These are phyloP conservation scores for Diaporthe nobilis DNA, from an alignment of 2,329 filamentous ascomycete genomes.

Conservation along the genomic window DNA sequence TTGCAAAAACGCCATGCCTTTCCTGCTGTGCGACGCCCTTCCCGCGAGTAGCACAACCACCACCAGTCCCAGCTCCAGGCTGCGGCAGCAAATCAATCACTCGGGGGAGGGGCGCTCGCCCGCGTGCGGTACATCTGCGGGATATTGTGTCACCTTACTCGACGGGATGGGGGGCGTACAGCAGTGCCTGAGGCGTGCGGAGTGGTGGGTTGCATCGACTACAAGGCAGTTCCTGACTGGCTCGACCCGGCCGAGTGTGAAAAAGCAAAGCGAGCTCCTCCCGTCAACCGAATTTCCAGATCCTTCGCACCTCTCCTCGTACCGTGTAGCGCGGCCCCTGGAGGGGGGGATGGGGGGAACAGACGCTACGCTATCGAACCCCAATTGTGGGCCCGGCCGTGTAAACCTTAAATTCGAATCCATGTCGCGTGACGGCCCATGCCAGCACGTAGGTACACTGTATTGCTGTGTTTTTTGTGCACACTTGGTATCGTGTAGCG, in stretches of 20 bases:
- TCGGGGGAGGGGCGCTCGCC: not conserved
- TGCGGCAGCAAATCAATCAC: not conserved
- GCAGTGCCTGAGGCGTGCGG: slow-evolving; percentile 7
- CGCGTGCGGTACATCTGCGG: slow-evolving; percentile 9
- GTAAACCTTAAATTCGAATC: slow-evolving; percentile 22
- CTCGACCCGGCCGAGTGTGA: slow-evolving; percentile 26
- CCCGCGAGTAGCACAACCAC: slow-evolving; percentile 14
- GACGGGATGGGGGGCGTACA: not conserved
- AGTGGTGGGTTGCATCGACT: slow-evolving; percentile 20
- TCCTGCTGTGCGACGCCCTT: slow-evolving; percentile 12
- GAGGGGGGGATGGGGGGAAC: not conserved
- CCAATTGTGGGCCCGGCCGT: slow-evolving; percentile 22
- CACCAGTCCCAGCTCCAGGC: not conserved
- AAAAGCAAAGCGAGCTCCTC: slow-evolving; percentile 30
- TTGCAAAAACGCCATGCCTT: not conserved
- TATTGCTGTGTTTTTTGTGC: not conserved
- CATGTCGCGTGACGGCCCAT: slow-evolving; percentile 23
- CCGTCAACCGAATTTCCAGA: slow-evolving; percentile 33
- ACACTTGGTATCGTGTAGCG: not conserved
- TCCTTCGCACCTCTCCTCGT: not conserved
- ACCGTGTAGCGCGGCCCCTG: not conserved
- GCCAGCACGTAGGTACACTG: not conserved
- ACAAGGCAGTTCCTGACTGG: slow-evolving; percentile 24
- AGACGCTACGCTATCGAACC: not conserved
- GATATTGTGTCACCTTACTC: slow-evolving; percentile 23